phyloP scores from a whole-genome alignment of 108 stramenopile species.

The Mayamaea pseudoterrestris region DNA sequence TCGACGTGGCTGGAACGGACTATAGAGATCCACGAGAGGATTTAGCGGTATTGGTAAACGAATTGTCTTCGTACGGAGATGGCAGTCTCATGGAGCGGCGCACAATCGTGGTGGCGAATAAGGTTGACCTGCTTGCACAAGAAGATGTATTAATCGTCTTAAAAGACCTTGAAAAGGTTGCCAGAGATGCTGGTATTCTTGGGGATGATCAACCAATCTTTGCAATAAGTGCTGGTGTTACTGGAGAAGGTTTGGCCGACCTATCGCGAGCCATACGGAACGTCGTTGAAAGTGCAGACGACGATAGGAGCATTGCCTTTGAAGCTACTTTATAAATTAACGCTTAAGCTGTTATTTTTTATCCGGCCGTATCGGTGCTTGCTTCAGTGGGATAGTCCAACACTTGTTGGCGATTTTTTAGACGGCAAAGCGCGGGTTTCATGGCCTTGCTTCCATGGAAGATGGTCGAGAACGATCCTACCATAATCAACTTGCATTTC shows the following conservation, averaged over 20 bases:
- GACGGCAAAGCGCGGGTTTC: constrained; percentile 44
- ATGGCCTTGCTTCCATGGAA: constrained; percentile 45
- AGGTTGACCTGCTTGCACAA: constrained; percentile 62
- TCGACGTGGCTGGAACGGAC: constrained; percentile 69
- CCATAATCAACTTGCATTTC: constrained; percentile 74
- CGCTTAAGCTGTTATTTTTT: too few species aligned
- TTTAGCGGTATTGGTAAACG: constrained; percentile 48
- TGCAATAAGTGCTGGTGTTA: constrained; percentile 75
- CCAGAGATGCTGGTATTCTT: constrained; percentile 45
- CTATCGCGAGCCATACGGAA: constrained; percentile 47
- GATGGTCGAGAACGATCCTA: constrained; percentile 71
- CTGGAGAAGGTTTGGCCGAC: constrained; percentile 50
- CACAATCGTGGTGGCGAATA: constrained; percentile 74
- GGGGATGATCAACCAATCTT: constrained; percentile 45
- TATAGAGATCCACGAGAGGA: constrained; percentile 59
- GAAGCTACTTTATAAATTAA: too few species aligned
- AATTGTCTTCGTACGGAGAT: constrained; percentile 54
- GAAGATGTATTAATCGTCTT: constrained; percentile 17
- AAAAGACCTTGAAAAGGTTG: constrained; percentile 28
- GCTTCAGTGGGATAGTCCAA: too few species aligned
- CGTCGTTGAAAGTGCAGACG: constrained; percentile 10
- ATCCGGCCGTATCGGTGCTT: too few species aligned
- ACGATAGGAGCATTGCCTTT: neutral
- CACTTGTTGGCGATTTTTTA: too few species aligned
- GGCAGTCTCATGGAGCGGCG: constrained; percentile 54